phyloP scores from a whole-genome alignment of 305 asterid genomes.

The Fraxinus angustifolia region DNA sequence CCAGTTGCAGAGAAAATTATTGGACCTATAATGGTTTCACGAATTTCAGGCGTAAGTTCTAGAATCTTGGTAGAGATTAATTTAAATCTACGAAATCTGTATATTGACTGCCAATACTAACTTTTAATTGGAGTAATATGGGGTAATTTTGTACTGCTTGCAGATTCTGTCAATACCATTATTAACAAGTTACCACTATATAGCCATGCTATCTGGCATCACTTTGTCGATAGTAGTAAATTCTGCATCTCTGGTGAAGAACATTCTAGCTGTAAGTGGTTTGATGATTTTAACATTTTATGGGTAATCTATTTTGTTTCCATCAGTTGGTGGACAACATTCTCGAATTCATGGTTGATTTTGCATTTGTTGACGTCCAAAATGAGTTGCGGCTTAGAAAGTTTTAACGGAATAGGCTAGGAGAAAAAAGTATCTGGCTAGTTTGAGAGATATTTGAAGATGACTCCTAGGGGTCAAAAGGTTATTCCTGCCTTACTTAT shows the following conservation, averaged over 20 bases:
- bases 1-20: slow-evolving; percentile 51
- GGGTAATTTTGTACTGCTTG: slow-evolving; percentile 11
- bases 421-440: too few species aligned
- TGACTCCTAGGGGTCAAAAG: not conserved
- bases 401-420: too few species aligned
- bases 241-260: slow-evolving; percentile 61
- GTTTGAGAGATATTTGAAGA: too few species aligned
- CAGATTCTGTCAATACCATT: slow-evolving; percentile 68
- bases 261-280: slow-evolving; percentile 56
- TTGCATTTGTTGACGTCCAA: too few species aligned
- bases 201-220: slow-evolving; percentile 74
- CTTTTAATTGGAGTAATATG: not conserved
- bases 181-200: slow-evolving; percentile 70
- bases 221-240: slow-evolving; percentile 49
- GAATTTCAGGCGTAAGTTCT: slow-evolving; percentile 63
- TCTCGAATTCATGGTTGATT: not conserved
- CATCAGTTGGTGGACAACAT: not conserved
- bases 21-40: slow-evolving; percentile 60
- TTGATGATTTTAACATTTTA: not conserved
- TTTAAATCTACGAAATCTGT: not conserved
- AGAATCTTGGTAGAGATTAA: not conserved
- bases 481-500: not conserved
- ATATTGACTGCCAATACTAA: not conserved
- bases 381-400: too few species aligned
- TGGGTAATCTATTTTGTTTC: too few species aligned